phyloP scores from a whole-genome alignment of 768 basidiomycete genomes.

The Podaxis sp. region DNA sequence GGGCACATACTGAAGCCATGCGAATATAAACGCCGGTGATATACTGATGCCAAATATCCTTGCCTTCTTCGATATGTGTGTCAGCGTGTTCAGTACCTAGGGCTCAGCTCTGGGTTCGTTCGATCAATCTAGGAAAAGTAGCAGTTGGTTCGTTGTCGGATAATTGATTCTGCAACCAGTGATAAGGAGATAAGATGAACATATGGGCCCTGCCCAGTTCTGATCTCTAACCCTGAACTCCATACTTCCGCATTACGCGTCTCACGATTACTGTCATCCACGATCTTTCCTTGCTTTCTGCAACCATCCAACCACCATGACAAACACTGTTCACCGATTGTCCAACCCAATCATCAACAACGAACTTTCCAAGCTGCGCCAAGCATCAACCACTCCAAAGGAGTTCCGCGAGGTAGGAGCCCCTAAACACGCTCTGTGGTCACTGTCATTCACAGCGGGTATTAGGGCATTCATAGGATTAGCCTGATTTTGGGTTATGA shows the following conservation, averaged over 20 bases:
- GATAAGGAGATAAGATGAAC: slow-evolving; percentile 6
- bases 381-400: slow-evolving; percentile 55
- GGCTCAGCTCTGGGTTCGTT: background rate
- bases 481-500: slow-evolving; percentile 81
- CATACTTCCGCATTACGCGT: background rate
- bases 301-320: slow-evolving; percentile 16
- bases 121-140: background rate
- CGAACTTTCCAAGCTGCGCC: slow-evolving; percentile 66
- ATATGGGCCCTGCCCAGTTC: background rate
- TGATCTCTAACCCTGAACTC: background rate
- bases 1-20: slow-evolving; percentile 75
- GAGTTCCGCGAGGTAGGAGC: slow-evolving; percentile 70
- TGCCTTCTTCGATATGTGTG: background rate
- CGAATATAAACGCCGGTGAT: slow-evolving; percentile 88
- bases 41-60: slow-evolving; percentile 13
- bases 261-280: background rate
- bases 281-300: background rate
- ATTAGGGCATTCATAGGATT: slow-evolving; percentile 69
- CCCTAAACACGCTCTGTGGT: background rate
- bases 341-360: slow-evolving; percentile 73
- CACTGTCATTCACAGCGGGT: background rate
- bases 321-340: slow-evolving; percentile 43
- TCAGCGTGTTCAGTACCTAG: background rate
- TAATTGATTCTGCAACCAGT: background rate
- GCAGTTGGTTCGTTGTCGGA: background rate